Evolutionary conservation across 1,139 yeast species (phyloP).

Genomic region (Nakaseomyces bracarensis): DNA sequence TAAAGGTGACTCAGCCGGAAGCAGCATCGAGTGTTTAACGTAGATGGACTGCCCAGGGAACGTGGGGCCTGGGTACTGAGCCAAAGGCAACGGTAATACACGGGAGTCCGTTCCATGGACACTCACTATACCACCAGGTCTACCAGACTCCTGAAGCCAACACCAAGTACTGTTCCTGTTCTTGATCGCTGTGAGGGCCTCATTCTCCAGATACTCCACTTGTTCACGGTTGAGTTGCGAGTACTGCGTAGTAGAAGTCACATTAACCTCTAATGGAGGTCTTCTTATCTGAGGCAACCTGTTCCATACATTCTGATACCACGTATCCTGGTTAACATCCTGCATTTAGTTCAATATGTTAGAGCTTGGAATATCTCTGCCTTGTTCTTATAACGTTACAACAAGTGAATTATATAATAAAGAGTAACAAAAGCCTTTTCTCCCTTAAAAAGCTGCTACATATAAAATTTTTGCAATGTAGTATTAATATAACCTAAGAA

Average conservation of each 20-base stretch:
- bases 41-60: conserved; percentile 19
- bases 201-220: conserved; percentile 21
- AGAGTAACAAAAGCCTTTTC: no score
- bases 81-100: conserved; percentile 25
- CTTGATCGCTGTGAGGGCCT: conserved; percentile 22
- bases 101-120: conserved; percentile 28
- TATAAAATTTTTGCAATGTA: no score
- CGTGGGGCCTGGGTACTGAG: conserved; percentile 19
- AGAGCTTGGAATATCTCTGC: no score
- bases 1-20: conserved; percentile 27
- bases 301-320: conserved; percentile 13
- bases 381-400: no score
- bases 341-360: no score
- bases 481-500: no score
- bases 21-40: conserved; percentile 25
- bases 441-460: no score
- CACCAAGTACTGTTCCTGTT: conserved; percentile 24
- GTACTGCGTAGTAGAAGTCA: conserved; percentile 20
- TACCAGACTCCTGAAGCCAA: conserved; percentile 24
- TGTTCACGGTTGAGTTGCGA: conserved; percentile 26
- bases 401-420: no score
- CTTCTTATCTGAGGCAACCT: conserved; percentile 8
- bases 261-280: conserved; percentile 7
- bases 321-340: no score
- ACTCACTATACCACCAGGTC: conserved; percentile 24